Evolutionary conservation across 1,284 basidiomycete species (phyloP).

Genomic region (Moesziomyces globuligerus): DNA sequence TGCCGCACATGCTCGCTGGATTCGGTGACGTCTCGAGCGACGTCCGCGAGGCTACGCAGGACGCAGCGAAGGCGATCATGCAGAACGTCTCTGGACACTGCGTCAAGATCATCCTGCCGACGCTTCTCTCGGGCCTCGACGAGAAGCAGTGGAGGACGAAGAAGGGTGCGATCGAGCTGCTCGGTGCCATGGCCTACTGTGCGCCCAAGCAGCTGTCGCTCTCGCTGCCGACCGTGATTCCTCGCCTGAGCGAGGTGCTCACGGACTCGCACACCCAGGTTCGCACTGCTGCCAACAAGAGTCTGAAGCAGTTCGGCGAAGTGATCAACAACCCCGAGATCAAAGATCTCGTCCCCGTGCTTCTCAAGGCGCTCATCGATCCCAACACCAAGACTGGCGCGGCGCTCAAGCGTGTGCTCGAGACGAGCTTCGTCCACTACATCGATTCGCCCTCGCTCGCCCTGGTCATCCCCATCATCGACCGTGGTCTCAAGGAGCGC

Average conservation of each 20-base stretch:
- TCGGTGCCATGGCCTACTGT: slow-evolving; percentile 99
- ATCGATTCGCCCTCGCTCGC: slow-evolving; percentile 98
- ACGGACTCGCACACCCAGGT: slow-evolving; percentile 99
- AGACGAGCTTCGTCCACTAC: slow-evolving; percentile 97
- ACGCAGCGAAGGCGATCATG: slow-evolving; percentile 95
- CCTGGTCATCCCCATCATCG: slow-evolving; percentile 92
- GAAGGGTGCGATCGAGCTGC: slow-evolving; percentile 96
- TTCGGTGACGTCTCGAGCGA: slow-evolving; percentile 92
- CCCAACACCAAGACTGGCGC: slow-evolving; percentile 85
- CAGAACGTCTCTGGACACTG: slow-evolving; percentile 75
- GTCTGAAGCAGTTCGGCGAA: slow-evolving; percentile 96
- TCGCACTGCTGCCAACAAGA: slow-evolving; percentile 89
- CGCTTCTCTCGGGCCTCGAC: slow-evolving; percentile 87
- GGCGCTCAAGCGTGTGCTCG: slow-evolving; percentile 83
- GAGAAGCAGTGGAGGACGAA: slow-evolving; percentile 99
- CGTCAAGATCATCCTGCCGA: slow-evolving; percentile 93
- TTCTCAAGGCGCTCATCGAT: slow-evolving; percentile 96
- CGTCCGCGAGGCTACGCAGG: slow-evolving; percentile 93
- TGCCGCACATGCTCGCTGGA: slow-evolving; percentile 84
- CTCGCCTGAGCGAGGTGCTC: slow-evolving; percentile 89
- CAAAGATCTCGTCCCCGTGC: slow-evolving; percentile 86
- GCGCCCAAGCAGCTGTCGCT: slow-evolving; percentile 93
- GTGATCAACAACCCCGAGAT: slow-evolving; percentile 75
- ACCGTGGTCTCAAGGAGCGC: slow-evolving; percentile 89
- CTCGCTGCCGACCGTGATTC: slow-evolving; percentile 95